Percentiles rank a stretch among this genome's conserved stretches.
phyloP scores from a whole-genome alignment of 225 moss, liverwort and hornwort genomes.

The Asterella californica region DNA sequence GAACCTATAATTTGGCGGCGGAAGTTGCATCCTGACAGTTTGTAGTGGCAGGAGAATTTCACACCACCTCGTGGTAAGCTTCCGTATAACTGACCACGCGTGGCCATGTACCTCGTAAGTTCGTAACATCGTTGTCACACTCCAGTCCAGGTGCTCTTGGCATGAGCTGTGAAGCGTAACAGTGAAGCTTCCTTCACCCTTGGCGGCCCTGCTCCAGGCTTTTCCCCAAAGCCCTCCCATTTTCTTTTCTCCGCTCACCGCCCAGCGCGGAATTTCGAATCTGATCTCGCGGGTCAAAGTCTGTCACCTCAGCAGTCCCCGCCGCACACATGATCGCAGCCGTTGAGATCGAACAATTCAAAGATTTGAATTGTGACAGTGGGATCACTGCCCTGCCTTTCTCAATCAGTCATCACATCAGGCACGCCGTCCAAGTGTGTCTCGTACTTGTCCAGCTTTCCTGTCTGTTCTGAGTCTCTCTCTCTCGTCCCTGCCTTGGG shows the following conservation, averaged over 20 bases:
- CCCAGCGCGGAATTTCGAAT: background rate
- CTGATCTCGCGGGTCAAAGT: background rate
- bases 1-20: too few relatives aligned
- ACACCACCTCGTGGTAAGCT: too few relatives aligned
- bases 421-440: background rate
- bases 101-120: too few relatives aligned
- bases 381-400: background rate
- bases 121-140: too few relatives aligned
- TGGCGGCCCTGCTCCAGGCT: background rate
- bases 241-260: background rate
- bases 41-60: too few relatives aligned
- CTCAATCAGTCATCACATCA: background rate
- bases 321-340: background rate
- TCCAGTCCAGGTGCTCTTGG: background rate
- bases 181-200: background rate
- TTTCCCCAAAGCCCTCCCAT: background rate
- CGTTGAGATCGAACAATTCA: conserved; percentile 1
- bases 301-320: conserved; percentile 5
- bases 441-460: background rate
- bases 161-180: background rate
- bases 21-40: too few relatives aligned
- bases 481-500: background rate
- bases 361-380: conserved; percentile 11
- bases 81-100: too few relatives aligned
- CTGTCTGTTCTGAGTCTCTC: too few relatives aligned